Percentiles rank a stretch among this genome's conserved stretches.
These are phyloP conservation scores for Casuarina glauca DNA, from an alignment of 306 rosid species.

Conservation along the genomic window DNA sequence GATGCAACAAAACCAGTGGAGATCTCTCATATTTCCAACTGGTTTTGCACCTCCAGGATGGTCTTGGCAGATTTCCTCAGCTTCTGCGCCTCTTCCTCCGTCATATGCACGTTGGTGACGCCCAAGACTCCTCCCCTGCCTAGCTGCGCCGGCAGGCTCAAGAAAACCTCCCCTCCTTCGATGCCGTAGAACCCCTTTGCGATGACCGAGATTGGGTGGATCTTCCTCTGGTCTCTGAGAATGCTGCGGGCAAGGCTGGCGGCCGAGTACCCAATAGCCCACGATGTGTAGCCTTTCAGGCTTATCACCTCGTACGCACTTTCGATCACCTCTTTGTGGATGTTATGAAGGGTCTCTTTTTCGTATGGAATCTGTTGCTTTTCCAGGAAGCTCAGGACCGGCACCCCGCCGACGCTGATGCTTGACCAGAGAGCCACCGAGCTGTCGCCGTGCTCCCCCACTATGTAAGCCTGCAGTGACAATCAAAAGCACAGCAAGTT, in stretches of 20 bases:
- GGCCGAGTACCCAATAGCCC: slow-evolving; percentile 93
- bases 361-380: slow-evolving; percentile 66
- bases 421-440: slow-evolving; percentile 98
- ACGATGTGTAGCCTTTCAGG: slow-evolving; percentile 89
- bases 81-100: slow-evolving; percentile 51
- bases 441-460: slow-evolving; percentile 97
- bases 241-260: slow-evolving; percentile 62
- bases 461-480: slow-evolving; percentile 62
- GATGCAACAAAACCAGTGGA: too few species aligned
- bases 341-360: slow-evolving; percentile 67
- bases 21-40: slow-evolving; percentile 51
- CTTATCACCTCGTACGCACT: slow-evolving; percentile 82
- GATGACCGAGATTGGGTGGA: slow-evolving; percentile 79
- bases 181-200: slow-evolving; percentile 72
- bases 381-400: slow-evolving; percentile 72
- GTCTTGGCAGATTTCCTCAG: slow-evolving; percentile 70
- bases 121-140: slow-evolving; percentile 82
- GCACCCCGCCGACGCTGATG: slow-evolving; percentile 92
- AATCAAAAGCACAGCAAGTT: background rate
- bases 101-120: slow-evolving; percentile 71
- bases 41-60: slow-evolving; percentile 58
- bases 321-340: slow-evolving; percentile 62
- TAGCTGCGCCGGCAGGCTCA: slow-evolving; percentile 83
- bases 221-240: slow-evolving; percentile 74
- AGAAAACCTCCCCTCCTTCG: slow-evolving; percentile 67